These are phyloP conservation scores for Gyromitra esculenta DNA, from an alignment of 2,329 filamentous ascomycete genomes.

Conservation along the genomic window DNA sequence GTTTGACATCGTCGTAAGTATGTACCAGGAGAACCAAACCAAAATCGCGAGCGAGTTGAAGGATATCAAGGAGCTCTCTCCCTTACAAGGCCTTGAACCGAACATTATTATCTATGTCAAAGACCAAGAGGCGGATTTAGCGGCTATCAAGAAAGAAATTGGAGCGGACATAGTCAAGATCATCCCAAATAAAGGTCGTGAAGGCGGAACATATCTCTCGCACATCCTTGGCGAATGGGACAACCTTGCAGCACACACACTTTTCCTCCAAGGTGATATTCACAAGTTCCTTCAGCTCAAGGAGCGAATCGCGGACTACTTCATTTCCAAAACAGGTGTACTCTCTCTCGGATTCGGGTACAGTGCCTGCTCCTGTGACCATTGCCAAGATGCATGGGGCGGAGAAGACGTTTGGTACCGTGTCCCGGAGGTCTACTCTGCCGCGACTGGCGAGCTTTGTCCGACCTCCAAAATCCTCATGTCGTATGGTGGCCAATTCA, in stretches of 20 bases:
- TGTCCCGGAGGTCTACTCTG: conserved; percentile 60
- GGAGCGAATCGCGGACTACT: conserved; percentile 61
- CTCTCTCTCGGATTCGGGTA: conserved; percentile 62
- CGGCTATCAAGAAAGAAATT: conserved; percentile 25
- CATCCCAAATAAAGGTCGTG: conserved; percentile 62
- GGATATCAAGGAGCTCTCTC: conserved; percentile 43
- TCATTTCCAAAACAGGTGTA: conserved; percentile 62
- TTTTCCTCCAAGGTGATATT: conserved; percentile 64
- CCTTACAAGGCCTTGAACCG: conserved; percentile 44
- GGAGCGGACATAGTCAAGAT: conserved; percentile 54
- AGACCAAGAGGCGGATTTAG: conserved; percentile 45
- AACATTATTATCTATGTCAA: conserved; percentile 56
- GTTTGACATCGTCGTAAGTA: conserved; percentile 56
- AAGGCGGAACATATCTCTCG: conserved; percentile 63
- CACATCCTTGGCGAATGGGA: conserved; percentile 64
- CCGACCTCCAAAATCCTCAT: conserved; percentile 59
- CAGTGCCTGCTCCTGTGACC: conserved; percentile 60
- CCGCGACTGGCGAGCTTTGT: conserved; percentile 57
- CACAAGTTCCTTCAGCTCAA: conserved; percentile 61
- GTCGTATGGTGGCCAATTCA: conserved; percentile 65
- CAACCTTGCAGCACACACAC: conserved; percentile 62
- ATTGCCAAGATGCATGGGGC: conserved; percentile 61
- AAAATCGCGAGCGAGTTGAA: conserved; percentile 45
- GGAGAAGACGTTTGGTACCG: conserved; percentile 62
- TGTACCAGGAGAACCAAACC: conserved; percentile 53